Conservation (phyloP, 2,329 filamentous ascomycete species). For the Colletotrichum musae region DNA sequence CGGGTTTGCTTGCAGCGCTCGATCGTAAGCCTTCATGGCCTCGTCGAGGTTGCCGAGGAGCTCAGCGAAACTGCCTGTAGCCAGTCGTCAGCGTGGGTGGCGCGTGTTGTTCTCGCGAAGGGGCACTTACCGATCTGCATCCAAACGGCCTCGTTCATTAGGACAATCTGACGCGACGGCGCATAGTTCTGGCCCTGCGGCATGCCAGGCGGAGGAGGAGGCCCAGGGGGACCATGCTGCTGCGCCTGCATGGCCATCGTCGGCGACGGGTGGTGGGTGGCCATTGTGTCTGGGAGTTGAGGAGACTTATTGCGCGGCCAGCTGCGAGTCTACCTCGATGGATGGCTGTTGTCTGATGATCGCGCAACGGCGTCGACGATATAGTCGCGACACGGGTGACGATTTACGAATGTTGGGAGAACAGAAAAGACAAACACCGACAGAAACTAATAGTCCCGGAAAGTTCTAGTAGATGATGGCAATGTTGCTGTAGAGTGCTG, state of each 20-base stretch:
- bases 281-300: constrained; percentile 64
- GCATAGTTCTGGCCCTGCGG: constrained; percentile 70
- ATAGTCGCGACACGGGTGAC: constrained; percentile 6
- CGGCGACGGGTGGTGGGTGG: constrained; percentile 85
- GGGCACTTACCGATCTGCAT: constrained; percentile 84
- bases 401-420: constrained; percentile 15
- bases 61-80: constrained; percentile 85
- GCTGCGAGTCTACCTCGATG: constrained; percentile 40
- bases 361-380: constrained; percentile 30
- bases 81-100: constrained; percentile 47
- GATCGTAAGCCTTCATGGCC: constrained; percentile 91
- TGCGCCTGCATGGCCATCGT: constrained; percentile 80
- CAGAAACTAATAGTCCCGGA: neutral
- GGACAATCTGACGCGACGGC: constrained; percentile 81
- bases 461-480: constrained; percentile 17
- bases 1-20: constrained; percentile 87
- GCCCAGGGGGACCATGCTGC: constrained; percentile 76
- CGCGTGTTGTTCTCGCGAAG: constrained; percentile 15
- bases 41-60: constrained; percentile 90
- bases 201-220: constrained; percentile 69
- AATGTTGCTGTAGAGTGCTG: neutral
- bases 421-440: constrained; percentile 1
- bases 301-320: constrained; percentile 31
- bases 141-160: constrained; percentile 91
- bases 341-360: constrained; percentile 41